These are phyloP conservation scores for Boletus sp. DNA, from an alignment of 768 basidiomycete genomes.

Conservation along the genomic window DNA sequence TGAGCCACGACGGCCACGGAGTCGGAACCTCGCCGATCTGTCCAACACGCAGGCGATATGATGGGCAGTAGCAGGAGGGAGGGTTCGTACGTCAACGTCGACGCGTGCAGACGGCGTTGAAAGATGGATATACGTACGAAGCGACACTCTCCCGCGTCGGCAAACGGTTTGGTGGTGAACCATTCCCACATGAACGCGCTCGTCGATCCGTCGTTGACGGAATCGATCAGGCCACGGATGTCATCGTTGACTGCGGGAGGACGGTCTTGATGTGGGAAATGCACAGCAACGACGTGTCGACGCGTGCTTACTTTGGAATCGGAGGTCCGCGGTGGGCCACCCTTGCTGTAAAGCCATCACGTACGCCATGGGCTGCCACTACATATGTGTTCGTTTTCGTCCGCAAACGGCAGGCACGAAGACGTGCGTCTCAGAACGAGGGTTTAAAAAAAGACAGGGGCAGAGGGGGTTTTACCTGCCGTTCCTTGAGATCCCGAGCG, in stretches of 20 bases:
- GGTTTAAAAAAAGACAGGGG: neutral
- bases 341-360: slow-evolving; percentile 90
- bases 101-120: neutral
- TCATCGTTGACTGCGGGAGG: slow-evolving; percentile 66
- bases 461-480: slow-evolving; percentile 57
- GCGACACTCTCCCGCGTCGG: slow-evolving; percentile 73
- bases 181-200: slow-evolving; percentile 96
- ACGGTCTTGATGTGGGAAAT: neutral
- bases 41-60: neutral
- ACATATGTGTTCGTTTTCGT: too few relatives aligned
- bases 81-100: neutral
- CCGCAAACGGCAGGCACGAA: too few relatives aligned
- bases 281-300: neutral
- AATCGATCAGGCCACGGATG: slow-evolving; percentile 76
- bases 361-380: slow-evolving; percentile 89
- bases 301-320: slow-evolving; percentile 77
- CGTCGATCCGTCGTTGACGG: slow-evolving; percentile 85
- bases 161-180: slow-evolving; percentile 85
- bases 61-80: neutral
- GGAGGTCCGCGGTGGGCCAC: slow-evolving; percentile 64
- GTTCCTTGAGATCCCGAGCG: slow-evolving; percentile 83
- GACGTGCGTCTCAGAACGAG: neutral
- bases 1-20: slow-evolving; percentile 97
- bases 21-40: slow-evolving; percentile 86
- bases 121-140: slow-evolving; percentile 55